phyloP scores from a whole-genome alignment of 148 eudicot species.

The Tetragonia tetragonoides region DNA sequence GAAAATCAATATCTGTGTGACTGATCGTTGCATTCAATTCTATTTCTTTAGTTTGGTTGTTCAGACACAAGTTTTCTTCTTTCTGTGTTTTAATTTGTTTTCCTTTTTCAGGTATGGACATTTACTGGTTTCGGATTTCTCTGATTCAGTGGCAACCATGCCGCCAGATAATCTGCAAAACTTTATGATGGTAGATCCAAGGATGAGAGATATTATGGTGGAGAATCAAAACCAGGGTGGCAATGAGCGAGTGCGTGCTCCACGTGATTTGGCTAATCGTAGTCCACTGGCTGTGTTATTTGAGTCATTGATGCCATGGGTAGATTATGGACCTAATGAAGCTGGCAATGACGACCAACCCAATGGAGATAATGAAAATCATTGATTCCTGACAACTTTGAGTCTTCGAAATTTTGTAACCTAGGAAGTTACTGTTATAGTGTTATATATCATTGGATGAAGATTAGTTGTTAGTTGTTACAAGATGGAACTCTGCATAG shows the following conservation, averaged over 20 bases:
- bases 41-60: neutral
- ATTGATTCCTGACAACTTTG: constrained; percentile 11
- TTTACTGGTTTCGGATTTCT: constrained; percentile 78
- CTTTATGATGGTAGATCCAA: constrained; percentile 70
- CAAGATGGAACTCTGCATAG: no score
- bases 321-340: constrained; percentile 50
- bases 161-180: constrained; percentile 92
- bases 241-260: constrained; percentile 43
- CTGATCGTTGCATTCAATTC: no score
- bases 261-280: constrained; percentile 66
- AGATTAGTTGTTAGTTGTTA: no score
- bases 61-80: neutral
- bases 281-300: constrained; percentile 73
- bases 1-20: no score
- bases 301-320: constrained; percentile 87
- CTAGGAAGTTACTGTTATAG: constrained; percentile 5
- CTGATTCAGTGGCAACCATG: constrained; percentile 76
- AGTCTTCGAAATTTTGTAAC: constrained; percentile 11
- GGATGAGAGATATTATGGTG: constrained; percentile 42
- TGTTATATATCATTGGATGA: neutral
- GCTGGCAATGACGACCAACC: constrained; percentile 36
- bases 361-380: constrained; percentile 32
- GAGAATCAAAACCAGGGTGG: constrained; percentile 48
- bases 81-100: neutral
- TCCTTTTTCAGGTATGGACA: constrained; percentile 63